Percentiles rank a stretch among this genome's conserved stretches.
phyloP scores from a whole-genome alignment of 192 early-diverging fungal species.

The Coemansia aciculifera region DNA sequence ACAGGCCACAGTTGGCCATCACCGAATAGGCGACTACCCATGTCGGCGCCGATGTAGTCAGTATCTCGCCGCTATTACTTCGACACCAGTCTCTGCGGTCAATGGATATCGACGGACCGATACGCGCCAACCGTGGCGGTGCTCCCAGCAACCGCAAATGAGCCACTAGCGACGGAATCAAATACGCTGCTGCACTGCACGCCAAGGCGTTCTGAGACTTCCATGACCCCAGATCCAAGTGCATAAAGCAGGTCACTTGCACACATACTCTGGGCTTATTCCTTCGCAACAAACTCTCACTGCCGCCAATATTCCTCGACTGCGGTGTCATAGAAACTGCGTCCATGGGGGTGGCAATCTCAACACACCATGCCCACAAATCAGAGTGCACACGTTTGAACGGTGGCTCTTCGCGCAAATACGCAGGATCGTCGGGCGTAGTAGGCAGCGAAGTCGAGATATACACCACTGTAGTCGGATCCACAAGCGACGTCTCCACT shows the following conservation, averaged over 20 bases:
- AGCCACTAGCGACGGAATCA: conserved; percentile 50
- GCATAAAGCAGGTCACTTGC: conserved; percentile 49
- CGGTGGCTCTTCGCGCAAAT: conserved; percentile 22
- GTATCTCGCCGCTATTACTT: background rate
- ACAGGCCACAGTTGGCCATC: conserved; percentile 9
- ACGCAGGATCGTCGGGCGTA: conserved; percentile 39
- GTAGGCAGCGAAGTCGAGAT: conserved; percentile 47
- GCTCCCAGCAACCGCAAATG: conserved; percentile 42
- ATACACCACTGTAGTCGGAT: conserved; percentile 50
- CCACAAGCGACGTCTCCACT: conserved; percentile 55
- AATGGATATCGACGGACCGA: conserved; percentile 32
- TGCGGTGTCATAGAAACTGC: conserved; percentile 11
- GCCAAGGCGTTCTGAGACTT: conserved; percentile 36
- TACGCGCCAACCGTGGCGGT: conserved; percentile 43
- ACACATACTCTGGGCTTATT: conserved; percentile 37
- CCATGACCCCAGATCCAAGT: conserved; percentile 50
- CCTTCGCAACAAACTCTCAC: conserved; percentile 3
- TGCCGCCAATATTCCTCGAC: background rate
- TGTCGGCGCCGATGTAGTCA: background rate
- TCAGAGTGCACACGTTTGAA: conserved; percentile 36
- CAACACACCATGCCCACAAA: conserved; percentile 55
- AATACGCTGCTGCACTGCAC: conserved; percentile 36
- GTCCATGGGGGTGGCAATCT: conserved; percentile 43
- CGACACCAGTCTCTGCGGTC: conserved; percentile 42
- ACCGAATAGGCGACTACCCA: conserved; percentile 29